phyloP scores from a whole-genome alignment of 768 basidiomycete species.

The Stropharia rugosoannulata region DNA sequence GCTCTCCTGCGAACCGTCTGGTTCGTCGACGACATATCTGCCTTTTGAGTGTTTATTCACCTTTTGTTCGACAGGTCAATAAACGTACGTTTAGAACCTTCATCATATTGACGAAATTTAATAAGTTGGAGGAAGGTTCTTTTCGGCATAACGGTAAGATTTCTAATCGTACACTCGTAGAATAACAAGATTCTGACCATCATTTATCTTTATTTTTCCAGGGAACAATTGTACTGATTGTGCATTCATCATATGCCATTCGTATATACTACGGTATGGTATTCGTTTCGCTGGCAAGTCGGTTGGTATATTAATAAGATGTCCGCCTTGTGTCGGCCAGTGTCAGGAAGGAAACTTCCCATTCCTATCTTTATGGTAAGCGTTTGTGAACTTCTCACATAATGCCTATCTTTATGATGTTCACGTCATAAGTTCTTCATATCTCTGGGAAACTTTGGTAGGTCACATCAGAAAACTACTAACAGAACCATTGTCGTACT shows the following conservation, averaged over 20 bases:
- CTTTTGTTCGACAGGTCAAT: not conserved
- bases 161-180: not conserved
- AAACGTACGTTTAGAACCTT: not conserved
- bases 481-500: not conserved
- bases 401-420: not conserved
- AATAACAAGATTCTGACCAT: not conserved
- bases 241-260: conserved; percentile 11
- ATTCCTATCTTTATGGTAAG: conserved; percentile 2
- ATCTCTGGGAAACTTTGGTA: conserved; percentile 1
- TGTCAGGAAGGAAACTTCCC: not conserved
- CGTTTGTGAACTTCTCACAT: not conserved
- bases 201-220: not conserved
- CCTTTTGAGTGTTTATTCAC: not conserved
- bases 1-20: conserved; percentile 6
- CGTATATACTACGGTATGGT: conserved; percentile 13
- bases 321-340: too few species aligned
- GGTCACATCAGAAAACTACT: not conserved
- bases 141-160: conserved; percentile 1
- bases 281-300: not conserved
- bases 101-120: not conserved
- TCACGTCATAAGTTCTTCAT: not conserved
- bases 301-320: not conserved
- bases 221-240: conserved; percentile 9
- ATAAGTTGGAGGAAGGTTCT: not conserved
- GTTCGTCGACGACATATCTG: not conserved